phyloP scores from a whole-genome alignment of 2,329 filamentous ascomycete species.

The Botrytis deweyae region DNA sequence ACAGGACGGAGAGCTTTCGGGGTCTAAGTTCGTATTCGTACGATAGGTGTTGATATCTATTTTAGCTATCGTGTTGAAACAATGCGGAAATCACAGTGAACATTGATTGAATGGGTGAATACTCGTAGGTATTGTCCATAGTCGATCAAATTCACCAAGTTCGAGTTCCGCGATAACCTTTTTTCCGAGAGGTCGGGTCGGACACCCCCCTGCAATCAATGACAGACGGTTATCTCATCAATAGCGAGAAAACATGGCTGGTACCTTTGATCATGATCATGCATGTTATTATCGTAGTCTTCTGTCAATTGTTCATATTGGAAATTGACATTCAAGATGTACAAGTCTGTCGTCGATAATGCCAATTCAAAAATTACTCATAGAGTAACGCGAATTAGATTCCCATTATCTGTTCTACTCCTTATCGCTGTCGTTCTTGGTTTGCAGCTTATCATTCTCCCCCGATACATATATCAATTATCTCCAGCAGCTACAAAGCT shows the following conservation, averaged over 20 bases:
- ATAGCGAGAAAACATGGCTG: neutral
- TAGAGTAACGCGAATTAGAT: slow-evolving; percentile 17
- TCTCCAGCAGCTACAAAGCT: slow-evolving; percentile 27
- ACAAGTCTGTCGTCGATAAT: slow-evolving; percentile 1
- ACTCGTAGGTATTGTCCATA: neutral
- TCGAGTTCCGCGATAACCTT: neutral
- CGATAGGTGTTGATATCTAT: neutral
- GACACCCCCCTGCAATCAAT: neutral
- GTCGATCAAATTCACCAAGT: neutral
- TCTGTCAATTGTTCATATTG: neutral
- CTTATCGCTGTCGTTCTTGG: slow-evolving; percentile 27
- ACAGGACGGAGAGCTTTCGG: neutral
- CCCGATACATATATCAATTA: slow-evolving; percentile 29
- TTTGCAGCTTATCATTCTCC: slow-evolving; percentile 34
- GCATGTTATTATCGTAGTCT: neutral
- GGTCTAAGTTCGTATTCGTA: neutral
- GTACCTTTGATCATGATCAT: neutral
- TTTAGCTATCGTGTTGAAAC: neutral
- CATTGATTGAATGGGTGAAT: neutral
- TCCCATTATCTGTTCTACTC: slow-evolving; percentile 31
- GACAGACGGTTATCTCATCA: neutral
- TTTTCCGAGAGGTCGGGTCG: slow-evolving; percentile 2
- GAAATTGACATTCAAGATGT: slow-evolving; percentile 7
- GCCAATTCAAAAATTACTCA: neutral
- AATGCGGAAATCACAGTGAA: neutral